phyloP scores from a whole-genome alignment of 495 filamentous ascomycete genomes.

The Aeminium ludgeri region DNA sequence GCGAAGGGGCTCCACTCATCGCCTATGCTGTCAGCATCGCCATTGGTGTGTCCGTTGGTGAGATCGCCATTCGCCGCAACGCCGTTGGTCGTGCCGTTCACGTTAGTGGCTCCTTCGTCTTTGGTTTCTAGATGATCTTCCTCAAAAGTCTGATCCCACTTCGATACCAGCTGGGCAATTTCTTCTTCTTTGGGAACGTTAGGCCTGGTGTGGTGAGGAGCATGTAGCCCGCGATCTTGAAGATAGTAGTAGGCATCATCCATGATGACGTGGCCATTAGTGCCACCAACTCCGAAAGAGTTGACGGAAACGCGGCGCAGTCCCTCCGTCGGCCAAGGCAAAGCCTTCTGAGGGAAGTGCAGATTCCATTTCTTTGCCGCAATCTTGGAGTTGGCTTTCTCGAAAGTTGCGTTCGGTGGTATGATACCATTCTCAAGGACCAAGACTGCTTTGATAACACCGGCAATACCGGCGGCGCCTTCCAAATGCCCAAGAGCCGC shows the following conservation, averaged over 20 bases:
- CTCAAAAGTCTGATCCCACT: too few relatives aligned
- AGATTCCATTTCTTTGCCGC: conserved; percentile 21
- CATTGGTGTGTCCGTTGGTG: neutral
- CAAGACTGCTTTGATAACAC: conserved; percentile 40
- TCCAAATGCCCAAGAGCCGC: conserved; percentile 30
- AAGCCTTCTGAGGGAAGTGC: conserved; percentile 28
- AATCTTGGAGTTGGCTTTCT: conserved; percentile 28
- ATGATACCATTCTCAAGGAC: conserved; percentile 40
- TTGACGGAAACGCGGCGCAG: conserved; percentile 23
- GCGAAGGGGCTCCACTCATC: neutral
- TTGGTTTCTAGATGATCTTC: neutral
- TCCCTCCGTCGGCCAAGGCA: neutral
- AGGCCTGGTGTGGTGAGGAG: neutral
- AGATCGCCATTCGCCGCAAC: neutral
- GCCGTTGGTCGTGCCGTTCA: neutral
- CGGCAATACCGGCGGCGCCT: conserved; percentile 38
- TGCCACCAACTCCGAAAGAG: conserved; percentile 35
- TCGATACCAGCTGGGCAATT: too few relatives aligned
- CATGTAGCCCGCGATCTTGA: neutral
- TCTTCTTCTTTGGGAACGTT: neutral
- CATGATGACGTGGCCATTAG: conserved; percentile 33
- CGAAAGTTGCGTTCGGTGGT: conserved; percentile 28
- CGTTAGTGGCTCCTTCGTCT: neutral
- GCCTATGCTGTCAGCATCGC: neutral
- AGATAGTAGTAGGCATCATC: conserved; percentile 12